A percentile compares a stretch with the other conserved stretches of the same genome.
Evolutionary conservation across 148 eudicot genomes (phyloP).

Genomic region (Vaccinium darrowii): DNA sequence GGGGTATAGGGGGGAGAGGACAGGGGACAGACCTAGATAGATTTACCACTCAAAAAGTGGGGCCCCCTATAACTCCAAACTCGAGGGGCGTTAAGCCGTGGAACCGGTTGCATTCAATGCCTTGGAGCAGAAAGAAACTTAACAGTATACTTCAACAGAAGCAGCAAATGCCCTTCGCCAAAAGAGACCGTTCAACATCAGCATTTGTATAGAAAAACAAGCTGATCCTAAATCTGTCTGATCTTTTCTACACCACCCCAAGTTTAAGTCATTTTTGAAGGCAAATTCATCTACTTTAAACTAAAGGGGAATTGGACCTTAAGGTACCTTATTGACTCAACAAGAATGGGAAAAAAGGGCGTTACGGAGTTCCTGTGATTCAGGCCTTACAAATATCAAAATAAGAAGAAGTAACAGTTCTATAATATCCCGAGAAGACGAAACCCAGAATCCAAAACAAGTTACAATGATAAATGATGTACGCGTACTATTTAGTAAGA

Average conservation of each 20-base stretch:
- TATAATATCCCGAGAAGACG: neutral
- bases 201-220: neutral
- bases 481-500: neutral
- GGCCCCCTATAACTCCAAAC: neutral
- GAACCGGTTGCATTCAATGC: neutral
- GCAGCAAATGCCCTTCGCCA: neutral
- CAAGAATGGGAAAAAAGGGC: neutral
- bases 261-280: neutral
- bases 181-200: slow-evolving; percentile 5
- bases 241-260: neutral
- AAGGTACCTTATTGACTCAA: neutral
- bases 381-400: neutral
- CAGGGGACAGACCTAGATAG: neutral
- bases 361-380: neutral
- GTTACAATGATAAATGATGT: neutral
- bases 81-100: neutral
- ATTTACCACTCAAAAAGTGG: neutral
- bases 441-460: neutral
- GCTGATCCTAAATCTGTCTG: neutral
- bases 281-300: neutral
- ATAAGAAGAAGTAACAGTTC: neutral
- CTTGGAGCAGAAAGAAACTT: neutral
- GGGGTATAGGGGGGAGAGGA: neutral
- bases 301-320: neutral
- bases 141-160: neutral